Conservation (phyloP, 768 basidiomycete species). For the Podaxis sp. region DNA sequence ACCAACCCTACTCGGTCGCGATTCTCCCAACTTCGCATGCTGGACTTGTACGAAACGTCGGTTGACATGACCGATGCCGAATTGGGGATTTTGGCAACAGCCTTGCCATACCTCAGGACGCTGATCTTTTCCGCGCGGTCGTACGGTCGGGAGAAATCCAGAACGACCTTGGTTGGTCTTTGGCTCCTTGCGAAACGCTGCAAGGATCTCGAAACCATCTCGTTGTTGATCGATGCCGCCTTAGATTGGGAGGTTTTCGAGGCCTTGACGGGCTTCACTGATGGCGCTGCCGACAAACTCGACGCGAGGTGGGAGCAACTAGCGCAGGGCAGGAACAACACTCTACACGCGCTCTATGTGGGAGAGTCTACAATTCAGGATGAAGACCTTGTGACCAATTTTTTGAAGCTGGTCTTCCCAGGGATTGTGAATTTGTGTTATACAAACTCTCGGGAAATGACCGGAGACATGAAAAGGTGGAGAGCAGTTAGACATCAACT, state of each 20-base stretch:
- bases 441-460: background rate
- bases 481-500: background rate
- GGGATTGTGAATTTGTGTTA: background rate
- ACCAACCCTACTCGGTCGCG: background rate
- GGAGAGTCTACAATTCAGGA: constrained; percentile 5
- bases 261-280: background rate
- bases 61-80: constrained; percentile 5
- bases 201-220: background rate
- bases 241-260: background rate
- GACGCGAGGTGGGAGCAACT: background rate
- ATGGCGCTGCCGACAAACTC: no score
- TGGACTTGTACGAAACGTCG: background rate
- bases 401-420: background rate
- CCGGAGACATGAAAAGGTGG: constrained; percentile 2
- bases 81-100: background rate
- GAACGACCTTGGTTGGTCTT: constrained; percentile 3
- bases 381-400: background rate
- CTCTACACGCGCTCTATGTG: background rate
- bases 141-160: background rate
- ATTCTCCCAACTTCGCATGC: background rate
- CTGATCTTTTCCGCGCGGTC: background rate
- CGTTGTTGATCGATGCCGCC: background rate
- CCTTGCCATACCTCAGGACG: constrained; percentile 1
- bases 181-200: constrained; percentile 7
- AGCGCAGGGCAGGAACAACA: background rate